Conservation (phyloP, 148 eudicot species). For the Silene latifolia region DNA sequence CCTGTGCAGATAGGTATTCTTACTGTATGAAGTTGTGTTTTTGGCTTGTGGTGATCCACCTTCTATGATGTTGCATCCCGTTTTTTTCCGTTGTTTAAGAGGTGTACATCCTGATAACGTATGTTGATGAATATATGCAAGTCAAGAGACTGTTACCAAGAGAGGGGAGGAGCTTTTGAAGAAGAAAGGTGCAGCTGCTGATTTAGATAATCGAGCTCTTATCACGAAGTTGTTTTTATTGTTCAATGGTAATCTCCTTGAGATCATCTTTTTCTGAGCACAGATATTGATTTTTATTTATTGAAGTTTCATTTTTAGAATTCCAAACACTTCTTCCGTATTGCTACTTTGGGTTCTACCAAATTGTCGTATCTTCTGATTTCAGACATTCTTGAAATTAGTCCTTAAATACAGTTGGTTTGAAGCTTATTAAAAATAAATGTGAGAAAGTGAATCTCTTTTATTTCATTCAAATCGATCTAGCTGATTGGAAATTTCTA, state of each 20-base stretch:
- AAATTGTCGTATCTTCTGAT: background rate
- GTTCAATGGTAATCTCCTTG: slow-evolving; percentile 65
- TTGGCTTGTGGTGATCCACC: slow-evolving; percentile 5
- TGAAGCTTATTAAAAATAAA: background rate
- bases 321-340: background rate
- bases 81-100: background rate
- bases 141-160: slow-evolving; percentile 83
- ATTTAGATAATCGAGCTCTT: slow-evolving; percentile 73
- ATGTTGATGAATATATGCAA: slow-evolving; percentile 35
- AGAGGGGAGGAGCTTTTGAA: slow-evolving; percentile 87
- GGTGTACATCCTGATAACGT: slow-evolving; percentile 12
- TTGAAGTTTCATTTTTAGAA: background rate
- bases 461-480: background rate
- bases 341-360: background rate
- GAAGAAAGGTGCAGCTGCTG: slow-evolving; percentile 74
- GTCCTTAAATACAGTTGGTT: background rate
- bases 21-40: slow-evolving; percentile 16
- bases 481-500: background rate
- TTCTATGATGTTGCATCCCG: background rate
- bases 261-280: background rate
- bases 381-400: background rate
- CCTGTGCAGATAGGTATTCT: slow-evolving; percentile 71
- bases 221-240: slow-evolving; percentile 62
- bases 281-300: background rate
- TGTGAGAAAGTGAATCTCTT: background rate